Evolutionary conservation across 2,329 filamentous ascomycete species (phyloP).

Genomic region (Periconia sp.): DNA sequence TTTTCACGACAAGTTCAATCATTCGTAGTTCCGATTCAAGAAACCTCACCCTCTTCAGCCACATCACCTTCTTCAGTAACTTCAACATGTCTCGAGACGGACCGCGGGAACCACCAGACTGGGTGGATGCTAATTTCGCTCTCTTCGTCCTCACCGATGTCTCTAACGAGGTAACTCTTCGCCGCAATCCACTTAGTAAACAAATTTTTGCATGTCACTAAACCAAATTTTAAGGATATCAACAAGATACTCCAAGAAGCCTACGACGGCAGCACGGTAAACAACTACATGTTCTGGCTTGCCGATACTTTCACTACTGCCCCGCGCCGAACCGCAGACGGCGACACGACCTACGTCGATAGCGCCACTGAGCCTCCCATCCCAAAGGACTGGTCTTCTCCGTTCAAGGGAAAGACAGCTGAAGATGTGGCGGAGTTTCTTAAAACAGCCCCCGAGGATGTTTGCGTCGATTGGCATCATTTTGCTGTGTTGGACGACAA

Average conservation of each 20-base stretch:
- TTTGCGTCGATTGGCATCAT: conserved; percentile 1
- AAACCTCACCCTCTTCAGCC: not conserved
- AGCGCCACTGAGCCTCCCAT: not conserved
- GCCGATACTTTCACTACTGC: conserved; percentile 2
- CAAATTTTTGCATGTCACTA: not conserved
- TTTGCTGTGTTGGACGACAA: conserved; percentile 4
- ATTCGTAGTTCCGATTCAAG: not conserved
- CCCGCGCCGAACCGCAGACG: not conserved
- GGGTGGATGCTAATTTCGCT: conserved; percentile 1
- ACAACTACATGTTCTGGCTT: conserved; percentile 1
- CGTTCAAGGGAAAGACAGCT: not conserved
- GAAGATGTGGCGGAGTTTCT: not conserved
- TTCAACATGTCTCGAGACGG: not conserved
- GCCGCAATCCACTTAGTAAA: not conserved
- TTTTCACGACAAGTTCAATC: not conserved
- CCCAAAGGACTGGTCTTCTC: not conserved
- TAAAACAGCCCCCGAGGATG: not conserved
- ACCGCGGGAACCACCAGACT: not conserved
- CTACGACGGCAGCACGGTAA: not conserved
- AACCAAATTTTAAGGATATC: not conserved
- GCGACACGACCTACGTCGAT: not conserved
- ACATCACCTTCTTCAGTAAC: too few relatives aligned
- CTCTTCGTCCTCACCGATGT: conserved; percentile 4
- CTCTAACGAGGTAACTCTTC: not conserved
- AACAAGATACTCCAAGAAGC: not conserved